A percentile compares a stretch with the other conserved stretches of the same genome.
These are phyloP conservation scores for Candida ponderosae DNA, from an alignment of 805 yeast species.

Conservation along the genomic window DNA sequence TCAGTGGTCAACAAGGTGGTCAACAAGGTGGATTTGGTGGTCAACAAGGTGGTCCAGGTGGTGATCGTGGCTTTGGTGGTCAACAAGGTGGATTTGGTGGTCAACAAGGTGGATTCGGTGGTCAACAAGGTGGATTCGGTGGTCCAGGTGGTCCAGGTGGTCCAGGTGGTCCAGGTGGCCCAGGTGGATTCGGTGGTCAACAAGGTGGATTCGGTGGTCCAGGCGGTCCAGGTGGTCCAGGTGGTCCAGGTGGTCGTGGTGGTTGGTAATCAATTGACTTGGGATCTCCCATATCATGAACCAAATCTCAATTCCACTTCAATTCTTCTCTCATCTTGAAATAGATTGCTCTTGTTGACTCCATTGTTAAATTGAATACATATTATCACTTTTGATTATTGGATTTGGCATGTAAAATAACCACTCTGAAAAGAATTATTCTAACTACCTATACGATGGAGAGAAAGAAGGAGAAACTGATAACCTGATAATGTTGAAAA, in stretches of 20 bases:
- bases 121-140: slow-evolving; percentile 11
- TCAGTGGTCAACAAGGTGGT: slow-evolving; percentile 13
- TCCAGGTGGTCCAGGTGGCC: slow-evolving; percentile 14
- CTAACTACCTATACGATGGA: too few species aligned
- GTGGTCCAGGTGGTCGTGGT: slow-evolving; percentile 3
- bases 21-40: slow-evolving; percentile 7
- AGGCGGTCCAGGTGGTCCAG: slow-evolving; percentile 6
- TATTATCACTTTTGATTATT: too few species aligned
- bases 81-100: slow-evolving; percentile 14
- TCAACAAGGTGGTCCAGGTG: slow-evolving; percentile 2
- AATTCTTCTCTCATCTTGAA: too few species aligned
- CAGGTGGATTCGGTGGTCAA: slow-evolving; percentile 15
- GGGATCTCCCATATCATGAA: too few species aligned
- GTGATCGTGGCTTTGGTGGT: slow-evolving; percentile 10
- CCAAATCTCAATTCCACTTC: too few species aligned
- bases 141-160: slow-evolving; percentile 13
- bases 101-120: slow-evolving; percentile 17
- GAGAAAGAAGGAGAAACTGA: too few species aligned
- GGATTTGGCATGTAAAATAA: too few species aligned
- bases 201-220: slow-evolving; percentile 13
- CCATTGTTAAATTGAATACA: too few species aligned
- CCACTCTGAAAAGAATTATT: too few species aligned
- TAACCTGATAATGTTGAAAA: too few species aligned
- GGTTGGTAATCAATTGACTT: slow-evolving; percentile 4
- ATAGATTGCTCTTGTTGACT: too few species aligned